Evolutionary conservation across 495 filamentous ascomycete species (phyloP), one percentile per base, ranked within the genome.

Genomic region (Xylaria cubensis): DNA sequence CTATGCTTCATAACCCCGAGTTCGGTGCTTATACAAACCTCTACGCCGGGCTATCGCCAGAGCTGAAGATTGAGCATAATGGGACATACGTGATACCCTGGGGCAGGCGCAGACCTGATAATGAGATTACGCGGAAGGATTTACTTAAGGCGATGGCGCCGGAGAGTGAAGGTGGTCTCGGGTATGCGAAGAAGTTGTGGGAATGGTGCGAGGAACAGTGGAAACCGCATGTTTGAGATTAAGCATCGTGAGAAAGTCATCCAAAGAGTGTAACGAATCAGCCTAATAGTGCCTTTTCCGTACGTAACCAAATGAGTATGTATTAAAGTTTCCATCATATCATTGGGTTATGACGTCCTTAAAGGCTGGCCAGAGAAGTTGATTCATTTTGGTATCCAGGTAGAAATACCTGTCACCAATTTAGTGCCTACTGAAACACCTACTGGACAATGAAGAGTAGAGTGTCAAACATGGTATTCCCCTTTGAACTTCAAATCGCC

Each of bases 1-100:
- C 32, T 34, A 73, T 80, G 48, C 50, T 73, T 12, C 71, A 78
- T 29, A 32, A 51, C 3, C 50, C 79, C 34, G 61, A 78, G 26
- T 78, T 77, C 59, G 84, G 83, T 5, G 82, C 82, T 0, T 85
- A 83, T 63, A 82, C 84, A 15, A 80, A 83, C 72, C 73, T 85
- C 3, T 86, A 75, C 64, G 80, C 82, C 3, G 81, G 73, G 12
- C 76, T 85, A 62, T 80, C 80, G n/a, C 76, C 80, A 6, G 81
- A 84, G 9, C 42, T 86, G n/a, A 80, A 58, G 34, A 29, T 69
- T 15, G 68, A 71, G 32, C 68, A 80, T 29, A 69, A 74, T 55
- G 81, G 83, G 24, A 72, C 63, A 12, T 80, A 76, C 64, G 74
- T 78, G 48, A 74, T 83, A 19, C 82, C 83, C 1, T 84, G 86